phyloP scores from a whole-genome alignment of 345 rosid species.

The Sisymbrium altissimum region DNA sequence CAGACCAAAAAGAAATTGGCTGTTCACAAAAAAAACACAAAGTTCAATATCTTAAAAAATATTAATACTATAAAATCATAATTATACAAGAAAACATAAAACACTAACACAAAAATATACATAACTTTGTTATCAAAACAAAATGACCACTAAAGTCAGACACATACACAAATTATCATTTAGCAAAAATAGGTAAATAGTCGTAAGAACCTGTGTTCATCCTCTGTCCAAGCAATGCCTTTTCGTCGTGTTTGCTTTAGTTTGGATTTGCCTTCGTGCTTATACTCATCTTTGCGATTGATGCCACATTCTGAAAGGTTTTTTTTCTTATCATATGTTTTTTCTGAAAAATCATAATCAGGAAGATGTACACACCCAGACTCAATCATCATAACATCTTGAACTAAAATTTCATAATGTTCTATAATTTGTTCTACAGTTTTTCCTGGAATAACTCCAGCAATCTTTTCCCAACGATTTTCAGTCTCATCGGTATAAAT shows the following conservation, averaged over 20 bases:
- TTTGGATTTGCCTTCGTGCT: constrained; percentile 54
- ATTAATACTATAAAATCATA: neutral
- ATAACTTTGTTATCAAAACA: neutral
- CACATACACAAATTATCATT: neutral
- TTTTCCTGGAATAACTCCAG: constrained; percentile 60
- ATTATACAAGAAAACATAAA: neutral
- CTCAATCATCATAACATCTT: constrained; percentile 66
- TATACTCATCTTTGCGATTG: constrained; percentile 37
- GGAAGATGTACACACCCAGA: constrained; percentile 77
- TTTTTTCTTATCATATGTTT: constrained; percentile 50
- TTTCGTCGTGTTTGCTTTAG: constrained; percentile 72
- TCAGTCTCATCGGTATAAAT: constrained; percentile 48
- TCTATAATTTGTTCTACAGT: constrained; percentile 53
- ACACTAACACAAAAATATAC: neutral
- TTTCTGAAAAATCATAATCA: constrained; percentile 50
- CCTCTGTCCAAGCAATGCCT: constrained; percentile 79
- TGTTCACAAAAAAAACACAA: constrained; percentile 23
- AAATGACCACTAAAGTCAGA: neutral
- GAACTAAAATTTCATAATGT: constrained; percentile 60
- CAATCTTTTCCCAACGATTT: constrained; percentile 53
- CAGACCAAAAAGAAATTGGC: constrained; percentile 84
- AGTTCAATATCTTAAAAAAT: neutral
- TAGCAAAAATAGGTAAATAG: neutral
- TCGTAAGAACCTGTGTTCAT: constrained; percentile 59
- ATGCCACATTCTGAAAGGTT: constrained; percentile 37